Base-by-base conservation (phyloP, 176 grass and related monocot species). In the Ensete glaucum region DNA sequence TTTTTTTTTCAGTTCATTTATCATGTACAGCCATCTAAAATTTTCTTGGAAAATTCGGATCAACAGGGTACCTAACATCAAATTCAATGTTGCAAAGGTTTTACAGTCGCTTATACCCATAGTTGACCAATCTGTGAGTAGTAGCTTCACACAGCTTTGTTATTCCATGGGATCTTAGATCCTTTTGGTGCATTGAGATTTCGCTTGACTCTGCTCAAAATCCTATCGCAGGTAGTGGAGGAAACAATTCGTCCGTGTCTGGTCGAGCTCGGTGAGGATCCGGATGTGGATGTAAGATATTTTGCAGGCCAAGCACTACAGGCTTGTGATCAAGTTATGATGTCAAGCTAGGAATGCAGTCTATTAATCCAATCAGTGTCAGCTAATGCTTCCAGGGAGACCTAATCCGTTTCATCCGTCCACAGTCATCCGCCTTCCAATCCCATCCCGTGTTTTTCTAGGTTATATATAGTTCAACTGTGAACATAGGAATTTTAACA, bases 71-170 rank as follows among this genome's bases (percentile, higher is more conserved):
- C 94, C 94, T 0, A 98, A 98, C 84, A 93, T 98, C 67, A 98
- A 93, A 64, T 98, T 98, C 80, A 98, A 93, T 75, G 86, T 89
- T 54, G 90, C 94, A 13, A 98, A 98, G 70, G 90, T 98, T 55
- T 68, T 93, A 69, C 88, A 91, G 79, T 89, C 88, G 2, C 82
- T 98, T n/a, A 56, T 91, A 56, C 88, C 90, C 27, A 91, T 89
- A 62, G 83, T 93, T 64, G 88, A 91, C 64, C 82, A 83, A 76
- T 87, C 87, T 67, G 90, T 98, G 76, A 89, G 94, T 86, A 71
- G 8, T 43, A 55, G 11, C 49, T 21, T 52, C 9, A n/a, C 24
- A 11, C 26, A 1, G 5, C 16, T 19, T 14, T 79, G 71, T 54
- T 75, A 9, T 1, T 5, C 73, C 72, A 52, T 1, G 1, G 27